Evolutionary conservation across 805 yeast species (phyloP).

Genomic region (Metschnikowia koreensis): DNA sequence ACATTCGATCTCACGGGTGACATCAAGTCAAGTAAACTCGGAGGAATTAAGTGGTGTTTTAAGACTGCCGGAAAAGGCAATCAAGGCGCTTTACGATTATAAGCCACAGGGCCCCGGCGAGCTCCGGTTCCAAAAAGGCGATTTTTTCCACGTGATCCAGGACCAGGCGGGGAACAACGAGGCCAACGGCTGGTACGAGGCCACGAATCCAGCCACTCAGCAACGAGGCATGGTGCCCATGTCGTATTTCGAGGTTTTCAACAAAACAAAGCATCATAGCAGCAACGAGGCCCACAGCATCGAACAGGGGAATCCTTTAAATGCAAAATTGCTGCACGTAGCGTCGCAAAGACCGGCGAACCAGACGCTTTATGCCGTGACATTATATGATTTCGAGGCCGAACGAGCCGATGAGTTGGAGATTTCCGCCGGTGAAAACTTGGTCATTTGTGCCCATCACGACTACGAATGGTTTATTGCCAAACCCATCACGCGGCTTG

Average conservation of each 20-base stretch:
- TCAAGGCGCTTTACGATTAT: slow-evolving; percentile 78
- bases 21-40: slow-evolving; percentile 17
- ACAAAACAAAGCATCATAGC: slow-evolving; percentile 43
- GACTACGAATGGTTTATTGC: slow-evolving; percentile 98
- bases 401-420: slow-evolving; percentile 82
- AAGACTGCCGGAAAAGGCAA: slow-evolving; percentile 74
- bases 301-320: slow-evolving; percentile 19
- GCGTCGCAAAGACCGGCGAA: slow-evolving; percentile 21
- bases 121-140: slow-evolving; percentile 74
- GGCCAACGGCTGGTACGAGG: slow-evolving; percentile 76
- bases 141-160: slow-evolving; percentile 73
- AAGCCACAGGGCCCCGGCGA: slow-evolving; percentile 79
- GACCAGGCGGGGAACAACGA: slow-evolving; percentile 21
- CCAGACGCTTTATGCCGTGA: slow-evolving; percentile 74
- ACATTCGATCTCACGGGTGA: slow-evolving; percentile 32
- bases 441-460: slow-evolving; percentile 94
- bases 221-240: slow-evolving; percentile 85
- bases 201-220: slow-evolving; percentile 79
- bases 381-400: slow-evolving; percentile 83
- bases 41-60: slow-evolving; percentile 23
- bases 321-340: slow-evolving; percentile 19
- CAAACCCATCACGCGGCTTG: slow-evolving; percentile 89
- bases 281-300: slow-evolving; percentile 19
- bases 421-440: slow-evolving; percentile 80
- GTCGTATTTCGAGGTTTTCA: slow-evolving; percentile 76